phyloP scores from a whole-genome alignment of 2,329 filamentous ascomycete species.

The Zymoseptoria brevis region DNA sequence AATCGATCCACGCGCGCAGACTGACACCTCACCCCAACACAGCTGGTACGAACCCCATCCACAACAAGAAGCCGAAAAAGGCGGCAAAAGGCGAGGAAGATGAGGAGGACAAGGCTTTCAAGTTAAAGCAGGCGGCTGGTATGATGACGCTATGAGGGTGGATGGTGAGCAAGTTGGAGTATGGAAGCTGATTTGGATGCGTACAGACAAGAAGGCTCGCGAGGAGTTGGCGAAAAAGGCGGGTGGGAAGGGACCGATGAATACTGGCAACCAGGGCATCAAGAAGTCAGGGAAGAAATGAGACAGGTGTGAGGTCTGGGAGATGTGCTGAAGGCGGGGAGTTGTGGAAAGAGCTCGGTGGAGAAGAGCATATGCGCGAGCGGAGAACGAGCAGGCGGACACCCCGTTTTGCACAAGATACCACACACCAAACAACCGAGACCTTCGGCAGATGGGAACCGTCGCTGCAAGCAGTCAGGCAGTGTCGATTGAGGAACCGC shows the following conservation, averaged over 20 bases:
- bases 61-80: constrained; percentile 80
- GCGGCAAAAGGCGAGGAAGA: constrained; percentile 68
- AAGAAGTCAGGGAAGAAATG: constrained; percentile 99
- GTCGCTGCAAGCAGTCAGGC: too few relatives aligned
- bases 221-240: constrained; percentile 80
- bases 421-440: too few relatives aligned
- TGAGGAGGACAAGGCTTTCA: constrained; percentile 76
- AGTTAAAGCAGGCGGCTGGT: constrained; percentile 80
- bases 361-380: too few relatives aligned
- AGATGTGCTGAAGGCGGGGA: not conserved
- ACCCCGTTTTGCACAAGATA: too few relatives aligned
- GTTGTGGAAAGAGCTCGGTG: too few relatives aligned
- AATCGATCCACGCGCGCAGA: not conserved
- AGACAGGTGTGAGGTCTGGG: not conserved
- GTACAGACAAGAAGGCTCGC: constrained; percentile 55
- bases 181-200: not conserved
- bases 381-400: too few relatives aligned
- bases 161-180: not conserved
- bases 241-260: constrained; percentile 80
- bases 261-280: constrained; percentile 78
- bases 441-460: too few relatives aligned
- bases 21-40: constrained; percentile 6
- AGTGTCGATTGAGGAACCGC: too few relatives aligned
- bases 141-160: constrained; percentile 27
- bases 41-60: constrained; percentile 48